Percentiles rank a stretch among this genome's conserved stretches.
phyloP scores from a whole-genome alignment of 495 filamentous ascomycete species.

The Sabuloglossum arenarium region DNA sequence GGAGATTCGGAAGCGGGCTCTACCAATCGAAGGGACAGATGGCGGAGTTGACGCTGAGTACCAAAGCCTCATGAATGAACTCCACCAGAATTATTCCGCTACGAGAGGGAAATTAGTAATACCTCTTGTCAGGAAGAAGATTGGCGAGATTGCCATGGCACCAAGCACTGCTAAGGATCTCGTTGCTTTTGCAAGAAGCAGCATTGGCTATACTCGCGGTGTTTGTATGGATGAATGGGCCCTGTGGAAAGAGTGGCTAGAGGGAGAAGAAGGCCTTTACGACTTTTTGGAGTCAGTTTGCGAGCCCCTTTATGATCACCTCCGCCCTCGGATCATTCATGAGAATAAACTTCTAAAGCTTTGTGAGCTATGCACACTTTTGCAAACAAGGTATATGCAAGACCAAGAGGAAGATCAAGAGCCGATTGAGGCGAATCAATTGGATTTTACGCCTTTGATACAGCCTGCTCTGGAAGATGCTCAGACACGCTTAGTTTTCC shows the following conservation, averaged over 20 bases:
- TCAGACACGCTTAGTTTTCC: slow-evolving; percentile 53
- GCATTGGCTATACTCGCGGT: slow-evolving; percentile 47
- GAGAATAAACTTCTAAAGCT: slow-evolving; percentile 52
- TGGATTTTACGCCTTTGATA: slow-evolving; percentile 47
- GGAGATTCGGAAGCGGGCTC: slow-evolving; percentile 47
- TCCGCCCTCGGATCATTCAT: slow-evolving; percentile 47
- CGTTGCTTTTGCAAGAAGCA: slow-evolving; percentile 44
- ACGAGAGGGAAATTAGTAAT: slow-evolving; percentile 35
- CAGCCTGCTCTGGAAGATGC: slow-evolving; percentile 51
- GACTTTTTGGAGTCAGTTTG: slow-evolving; percentile 54
- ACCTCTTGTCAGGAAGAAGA: slow-evolving; percentile 39
- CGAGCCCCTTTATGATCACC: slow-evolving; percentile 54
- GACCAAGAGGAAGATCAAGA: slow-evolving; percentile 51
- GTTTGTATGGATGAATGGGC: slow-evolving; percentile 57
- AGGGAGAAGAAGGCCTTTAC: slow-evolving; percentile 42
- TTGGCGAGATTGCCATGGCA: slow-evolving; percentile 40
- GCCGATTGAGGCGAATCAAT: slow-evolving; percentile 26
- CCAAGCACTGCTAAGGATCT: slow-evolving; percentile 48
- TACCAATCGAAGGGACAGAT: slow-evolving; percentile 35
- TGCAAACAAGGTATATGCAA: slow-evolving; percentile 67
- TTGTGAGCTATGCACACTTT: slow-evolving; percentile 58
- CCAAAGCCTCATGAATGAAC: slow-evolving; percentile 41
- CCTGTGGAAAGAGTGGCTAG: slow-evolving; percentile 57
- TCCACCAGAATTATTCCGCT: slow-evolving; percentile 42
- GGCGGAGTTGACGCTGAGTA: slow-evolving; percentile 45